Evolutionary conservation across 208 protist genomes (phyloP), one percentile per base, ranked within the genome.

Genomic region (Leishmania braziliensis): DNA sequence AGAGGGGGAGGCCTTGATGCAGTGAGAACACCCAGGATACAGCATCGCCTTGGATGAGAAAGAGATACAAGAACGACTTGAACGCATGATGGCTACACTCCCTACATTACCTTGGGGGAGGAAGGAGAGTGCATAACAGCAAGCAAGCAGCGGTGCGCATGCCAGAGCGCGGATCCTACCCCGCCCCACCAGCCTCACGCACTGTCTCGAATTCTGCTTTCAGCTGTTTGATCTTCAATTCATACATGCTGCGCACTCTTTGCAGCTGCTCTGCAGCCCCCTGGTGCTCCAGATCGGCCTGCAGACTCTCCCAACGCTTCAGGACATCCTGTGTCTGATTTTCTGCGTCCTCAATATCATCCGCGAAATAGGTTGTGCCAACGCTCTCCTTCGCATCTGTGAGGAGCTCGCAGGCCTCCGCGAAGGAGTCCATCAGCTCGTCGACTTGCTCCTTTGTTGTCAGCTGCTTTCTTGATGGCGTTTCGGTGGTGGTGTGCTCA

Each of bases 211-310:
- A 76, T 62, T 96, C 93, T 10, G 77, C 89, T 62, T 85, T 36
- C 51, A 96, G 84, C 63, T 96, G 93, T 56, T 90, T 89, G 39
- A 96, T 91, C 73, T 95, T 96, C 8, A 95, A 26, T 4, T 86
- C 86, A 78, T 94, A 81, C 84, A 94, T 91, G 39, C 82, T 91
- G 68, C 82, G 72, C 56, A 96, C 63, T 3, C 75, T 66, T 56
- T 84, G 62, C 68, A 92, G 78, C 72, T 79, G 53, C 33, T 74
- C 85, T 20, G 39, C 62, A n/a, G 89, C 54, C 2, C 91, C 90
- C 6, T 63, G 36, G 18, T 72, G 29, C 66, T 88, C 78, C 14
- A 95, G 51, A 6, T 65, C 14, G 29, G 80, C 65, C 51, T 89
- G 82, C 26, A 96, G 58, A 2, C 77, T 82, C 20, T 85, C 77